Conservation (phyloP, 441 rosid genomes). For the Brassica hybrid region DNA sequence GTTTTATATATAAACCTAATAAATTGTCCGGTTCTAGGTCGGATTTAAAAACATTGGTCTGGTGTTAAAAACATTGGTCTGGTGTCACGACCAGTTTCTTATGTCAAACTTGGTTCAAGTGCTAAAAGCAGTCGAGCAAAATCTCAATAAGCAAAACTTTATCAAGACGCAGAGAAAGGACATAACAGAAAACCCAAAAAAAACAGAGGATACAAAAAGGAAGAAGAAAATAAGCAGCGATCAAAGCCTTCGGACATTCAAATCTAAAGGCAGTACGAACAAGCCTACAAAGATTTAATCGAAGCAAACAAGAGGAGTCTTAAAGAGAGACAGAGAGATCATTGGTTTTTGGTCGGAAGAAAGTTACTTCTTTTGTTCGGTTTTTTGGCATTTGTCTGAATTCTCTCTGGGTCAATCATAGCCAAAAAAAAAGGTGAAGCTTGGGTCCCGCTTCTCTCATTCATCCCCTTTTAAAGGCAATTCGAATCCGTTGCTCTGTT, state of each 20-base stretch:
- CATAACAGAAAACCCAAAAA: slow-evolving; percentile 3
- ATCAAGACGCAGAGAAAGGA: slow-evolving; percentile 24
- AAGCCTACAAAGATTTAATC: neutral
- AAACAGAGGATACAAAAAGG: neutral
- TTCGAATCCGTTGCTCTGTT: slow-evolving; percentile 49
- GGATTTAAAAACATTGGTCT: too few relatives aligned
- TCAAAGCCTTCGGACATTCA: slow-evolving; percentile 46
- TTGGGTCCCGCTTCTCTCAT: slow-evolving; percentile 50
- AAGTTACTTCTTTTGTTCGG: slow-evolving; percentile 30
- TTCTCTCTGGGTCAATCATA: slow-evolving; percentile 24
- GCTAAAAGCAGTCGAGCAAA: neutral
- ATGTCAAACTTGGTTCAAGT: slow-evolving; percentile 12
- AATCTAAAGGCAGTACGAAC: slow-evolving; percentile 22
- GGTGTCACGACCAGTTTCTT: slow-evolving; percentile 1
- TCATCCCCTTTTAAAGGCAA: slow-evolving; percentile 19
- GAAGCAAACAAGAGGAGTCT: neutral
- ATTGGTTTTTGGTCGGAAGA: slow-evolving; percentile 27
- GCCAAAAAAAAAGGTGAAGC: slow-evolving; percentile 22
- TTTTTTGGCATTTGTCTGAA: slow-evolving; percentile 10
- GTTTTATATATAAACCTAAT: too few relatives aligned
- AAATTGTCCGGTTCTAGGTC: too few relatives aligned
- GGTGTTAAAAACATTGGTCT: neutral
- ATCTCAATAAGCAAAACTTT: slow-evolving; percentile 26
- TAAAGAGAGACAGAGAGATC: neutral
- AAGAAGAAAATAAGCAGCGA: slow-evolving; percentile 48